Base-by-base conservation (phyloP, 164 flowering plant genomes). In the Nymphaea colorata region DNA sequence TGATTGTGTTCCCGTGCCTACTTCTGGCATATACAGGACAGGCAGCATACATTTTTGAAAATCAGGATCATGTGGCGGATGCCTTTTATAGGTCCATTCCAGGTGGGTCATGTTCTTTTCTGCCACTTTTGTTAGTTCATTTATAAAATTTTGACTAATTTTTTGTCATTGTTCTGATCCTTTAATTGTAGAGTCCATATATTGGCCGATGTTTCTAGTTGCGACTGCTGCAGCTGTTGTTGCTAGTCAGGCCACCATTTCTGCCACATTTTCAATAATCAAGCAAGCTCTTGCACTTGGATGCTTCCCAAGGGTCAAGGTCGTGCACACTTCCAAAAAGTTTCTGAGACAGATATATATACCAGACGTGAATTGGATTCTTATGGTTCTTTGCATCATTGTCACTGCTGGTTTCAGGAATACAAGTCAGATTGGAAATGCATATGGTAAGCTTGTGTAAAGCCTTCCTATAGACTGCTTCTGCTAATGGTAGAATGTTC, bases 71-170 rank as follows among this genome's bases (percentile, higher is more conserved):
- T 79, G 89, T 80, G 53, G 12, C 0, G 14, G 93, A 91, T 78
- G 90, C 87, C 57, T 94, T 94, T 68, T 94, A 94, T 73, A 93
- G 77, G 68, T 91, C 99, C 41, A 94, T 94, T 74, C 99, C 99
- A 84, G 82, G 99, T 90, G 45, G 68, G 72, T 76, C 25, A 16
- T 41, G 36, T 61, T 61, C 42, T 63, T 62, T 2, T 41, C 69
- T 43, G 61, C 43, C 41, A 11, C 44, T 61, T 42, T 66, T 57
- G 42, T 43, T 16, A 5, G 8, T 16, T 16, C 6, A 41, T n/a
- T 60, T 41, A 17, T 44, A 41, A 36, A 61, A 47, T 44, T 36
- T 66, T 16, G 60, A 12, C 63, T 65, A 10, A 45, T 5, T 44
- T 42, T 36, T 64, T 15, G 6, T 16, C 63, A 61, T 61, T 5